Conservation (phyloP, 140 eudicot genomes). For the Erigeron philadelphicus region DNA sequence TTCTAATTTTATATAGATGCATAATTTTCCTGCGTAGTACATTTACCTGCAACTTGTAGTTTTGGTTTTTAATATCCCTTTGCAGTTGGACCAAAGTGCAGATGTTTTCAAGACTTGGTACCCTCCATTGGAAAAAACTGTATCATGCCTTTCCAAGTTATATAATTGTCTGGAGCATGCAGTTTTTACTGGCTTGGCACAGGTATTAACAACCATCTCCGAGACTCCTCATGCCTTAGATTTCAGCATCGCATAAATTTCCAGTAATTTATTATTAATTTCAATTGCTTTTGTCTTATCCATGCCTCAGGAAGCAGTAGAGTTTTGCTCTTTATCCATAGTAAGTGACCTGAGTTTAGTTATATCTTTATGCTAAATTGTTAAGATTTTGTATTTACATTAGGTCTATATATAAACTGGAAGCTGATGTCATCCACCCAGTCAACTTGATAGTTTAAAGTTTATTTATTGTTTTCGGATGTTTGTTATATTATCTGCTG, state of each 20-base stretch:
- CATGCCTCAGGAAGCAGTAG: conserved; percentile 80
- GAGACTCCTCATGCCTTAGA: background rate
- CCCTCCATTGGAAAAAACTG: conserved; percentile 91
- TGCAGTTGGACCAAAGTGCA: conserved; percentile 52
- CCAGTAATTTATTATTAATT: no score
- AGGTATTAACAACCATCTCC: conserved; percentile 37
- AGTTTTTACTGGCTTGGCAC: conserved; percentile 96
- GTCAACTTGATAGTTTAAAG: no score
- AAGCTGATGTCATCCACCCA: no score
- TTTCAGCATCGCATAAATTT: background rate
- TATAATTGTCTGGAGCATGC: conserved; percentile 70
- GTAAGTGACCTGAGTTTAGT: conserved; percentile 37
- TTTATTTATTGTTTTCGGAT: background rate
- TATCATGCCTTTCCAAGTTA: conserved; percentile 79
- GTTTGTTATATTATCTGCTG: conserved; percentile 18
- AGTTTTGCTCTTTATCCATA: conserved; percentile 77
- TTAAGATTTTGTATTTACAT: background rate
- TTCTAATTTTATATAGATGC: background rate
- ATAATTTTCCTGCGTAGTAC: conserved; percentile 1
- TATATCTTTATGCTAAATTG: conserved; percentile 13
- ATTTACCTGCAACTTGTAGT: conserved; percentile 9
- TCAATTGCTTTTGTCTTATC: conserved; percentile 8
- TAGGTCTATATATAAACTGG: no score
- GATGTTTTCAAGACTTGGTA: conserved; percentile 80
- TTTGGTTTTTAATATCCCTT: background rate